Evolutionary conservation across 208 protist species (phyloP), one percentile per base, ranked within the genome.

Genomic region (Angomonas deanei): DNA sequence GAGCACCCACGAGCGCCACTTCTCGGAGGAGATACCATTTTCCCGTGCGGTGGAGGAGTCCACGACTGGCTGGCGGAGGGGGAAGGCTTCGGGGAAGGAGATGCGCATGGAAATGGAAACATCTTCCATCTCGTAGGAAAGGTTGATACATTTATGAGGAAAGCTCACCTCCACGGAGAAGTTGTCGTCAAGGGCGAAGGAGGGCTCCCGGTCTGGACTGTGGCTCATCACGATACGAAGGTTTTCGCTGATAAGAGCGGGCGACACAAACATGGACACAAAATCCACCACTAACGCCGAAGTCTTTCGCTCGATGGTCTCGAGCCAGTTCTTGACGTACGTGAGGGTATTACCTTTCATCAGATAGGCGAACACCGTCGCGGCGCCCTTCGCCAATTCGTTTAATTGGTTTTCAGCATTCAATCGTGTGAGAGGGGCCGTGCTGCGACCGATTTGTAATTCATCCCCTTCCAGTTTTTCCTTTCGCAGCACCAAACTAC

Each of bases 1-100:
- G 39, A 96, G 76, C 76, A 95, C 88, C 93, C 91, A 96, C 46
- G 74, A 53, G 10, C 89, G 87, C 82, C 80, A 96, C 74, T 87
- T 82, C 21, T 86, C 81, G 26, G 78, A 66, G 23, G 77, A 84
- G 0, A 97, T 78, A 46, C 91, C 89, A 36, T 75, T 87, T 23
- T 79, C 86, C 19, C 80, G 69, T 0, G 72, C 76, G 52, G 66
- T 91, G 36, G 77, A 74, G 68, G 70, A 70, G 48, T 72, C 78
- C 19, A 93, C 82, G 3, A 33, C 57, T 0, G 86, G 82, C 31
- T 66, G 76, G 19, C 67, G 68, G 57, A 97, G 74, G 10, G 92
- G 92, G 70, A 88, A 97, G 34, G 67, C 71, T 8, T 64, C 19
- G 0, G 86, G 86, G 53, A 96, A 86, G 47, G 47, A 65, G 60